These are phyloP conservation scores for Agrostemma githago DNA, from an alignment of 148 eudicot genomes.

Conservation along the genomic window DNA sequence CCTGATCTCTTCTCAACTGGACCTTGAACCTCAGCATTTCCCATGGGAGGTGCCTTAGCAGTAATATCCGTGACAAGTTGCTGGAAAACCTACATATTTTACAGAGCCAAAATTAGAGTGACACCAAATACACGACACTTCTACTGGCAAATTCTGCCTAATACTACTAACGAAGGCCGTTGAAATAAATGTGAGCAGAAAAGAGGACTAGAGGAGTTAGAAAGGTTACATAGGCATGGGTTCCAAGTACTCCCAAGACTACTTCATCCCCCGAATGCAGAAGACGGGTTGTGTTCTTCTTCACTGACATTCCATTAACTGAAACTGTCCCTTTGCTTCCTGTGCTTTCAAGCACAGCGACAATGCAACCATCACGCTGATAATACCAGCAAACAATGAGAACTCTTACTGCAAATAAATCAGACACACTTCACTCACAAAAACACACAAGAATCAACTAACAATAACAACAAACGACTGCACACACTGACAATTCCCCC, in stretches of 20 bases:
- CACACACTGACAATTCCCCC: neutral
- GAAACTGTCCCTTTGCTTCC: slow-evolving; percentile 79
- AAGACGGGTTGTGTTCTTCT: slow-evolving; percentile 49
- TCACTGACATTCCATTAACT: slow-evolving; percentile 64
- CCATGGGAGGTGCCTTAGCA: slow-evolving; percentile 56
- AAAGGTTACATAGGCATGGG: slow-evolving; percentile 86
- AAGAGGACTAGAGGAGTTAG: neutral
- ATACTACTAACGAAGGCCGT: neutral
- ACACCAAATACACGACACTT: slow-evolving; percentile 14
- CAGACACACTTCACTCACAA: slow-evolving; percentile 26
- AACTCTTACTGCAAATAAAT: slow-evolving; percentile 35
- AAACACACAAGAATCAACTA: neutral
- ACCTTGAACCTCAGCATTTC: slow-evolving; percentile 48
- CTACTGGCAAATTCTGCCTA: neutral
- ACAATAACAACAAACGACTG: neutral
- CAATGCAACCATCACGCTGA: slow-evolving; percentile 58
- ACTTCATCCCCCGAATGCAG: slow-evolving; percentile 87
- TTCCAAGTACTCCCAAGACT: slow-evolving; percentile 55
- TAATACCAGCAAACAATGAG: slow-evolving; percentile 45
- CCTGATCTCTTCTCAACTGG: slow-evolving; percentile 61
- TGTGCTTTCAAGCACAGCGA: slow-evolving; percentile 73
- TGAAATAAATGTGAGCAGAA: neutral
- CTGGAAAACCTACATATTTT: slow-evolving; percentile 54
- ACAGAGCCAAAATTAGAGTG: slow-evolving; percentile 32
- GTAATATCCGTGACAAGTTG: slow-evolving; percentile 45